phyloP scores from a whole-genome alignment of 768 basidiomycete species.

The Pseudohyphozyma bogoriensis region DNA sequence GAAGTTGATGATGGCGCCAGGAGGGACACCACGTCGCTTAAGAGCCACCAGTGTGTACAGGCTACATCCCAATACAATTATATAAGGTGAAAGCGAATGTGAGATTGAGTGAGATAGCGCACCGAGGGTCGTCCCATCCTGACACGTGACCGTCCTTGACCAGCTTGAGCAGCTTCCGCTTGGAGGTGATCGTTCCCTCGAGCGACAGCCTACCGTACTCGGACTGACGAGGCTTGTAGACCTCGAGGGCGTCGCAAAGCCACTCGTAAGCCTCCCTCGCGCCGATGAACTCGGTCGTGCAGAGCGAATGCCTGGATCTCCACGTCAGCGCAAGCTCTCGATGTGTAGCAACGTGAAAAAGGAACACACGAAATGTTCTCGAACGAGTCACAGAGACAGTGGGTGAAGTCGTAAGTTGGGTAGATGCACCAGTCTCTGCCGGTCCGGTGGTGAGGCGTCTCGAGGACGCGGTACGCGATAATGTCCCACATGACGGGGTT shows the following conservation, averaged over 20 bases:
- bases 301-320: conserved; percentile 86
- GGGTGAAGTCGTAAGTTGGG: conserved; percentile 97
- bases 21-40: conserved; percentile 90
- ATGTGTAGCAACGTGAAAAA: not conserved
- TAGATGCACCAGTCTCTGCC: conserved; percentile 92
- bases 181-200: conserved; percentile 91
- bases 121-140: conserved; percentile 94
- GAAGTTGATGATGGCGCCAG: conserved; percentile 85
- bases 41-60: conserved; percentile 93
- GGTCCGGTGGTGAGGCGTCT: conserved; percentile 85
- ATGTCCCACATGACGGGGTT: conserved; percentile 99
- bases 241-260: conserved; percentile 93
- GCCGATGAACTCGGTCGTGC: conserved; percentile 88
- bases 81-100: too few species aligned
- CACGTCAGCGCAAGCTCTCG: not conserved
- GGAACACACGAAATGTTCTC: conserved; percentile 93
- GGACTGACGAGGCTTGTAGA: conserved; percentile 94
- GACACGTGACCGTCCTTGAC: conserved; percentile 73
- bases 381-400: conserved; percentile 94
- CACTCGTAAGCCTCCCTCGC: conserved; percentile 97
- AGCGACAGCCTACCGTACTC: conserved; percentile 89
- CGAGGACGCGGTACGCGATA: conserved; percentile 86
- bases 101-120: not conserved
- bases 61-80: too few species aligned
- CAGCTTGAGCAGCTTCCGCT: conserved; percentile 82